phyloP scores from a whole-genome alignment of 495 filamentous ascomycete species.

The Letharia lupina region DNA sequence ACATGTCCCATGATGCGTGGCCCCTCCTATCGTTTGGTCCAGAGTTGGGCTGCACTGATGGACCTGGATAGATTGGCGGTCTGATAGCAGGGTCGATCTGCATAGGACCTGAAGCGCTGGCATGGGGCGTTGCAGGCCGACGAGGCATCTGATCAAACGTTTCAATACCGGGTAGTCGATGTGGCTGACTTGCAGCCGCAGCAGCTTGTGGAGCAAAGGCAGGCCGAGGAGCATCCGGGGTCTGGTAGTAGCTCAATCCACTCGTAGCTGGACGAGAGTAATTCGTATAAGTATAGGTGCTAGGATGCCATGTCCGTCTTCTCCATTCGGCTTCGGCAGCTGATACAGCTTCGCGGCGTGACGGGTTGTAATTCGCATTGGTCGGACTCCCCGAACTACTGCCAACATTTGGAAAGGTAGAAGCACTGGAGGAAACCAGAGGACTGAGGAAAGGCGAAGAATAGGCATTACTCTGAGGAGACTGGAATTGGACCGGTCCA shows the following conservation, averaged over 20 bases:
- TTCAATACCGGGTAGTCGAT: slow-evolving; percentile 79
- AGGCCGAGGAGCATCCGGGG: slow-evolving; percentile 48
- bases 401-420: slow-evolving; percentile 46
- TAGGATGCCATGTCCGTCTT: slow-evolving; percentile 83
- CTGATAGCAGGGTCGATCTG: slow-evolving; percentile 49
- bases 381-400: slow-evolving; percentile 66
- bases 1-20: slow-evolving; percentile 65
- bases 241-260: slow-evolving; percentile 51
- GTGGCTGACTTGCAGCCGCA: slow-evolving; percentile 39
- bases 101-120: slow-evolving; percentile 60
- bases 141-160: slow-evolving; percentile 70
- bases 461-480: slow-evolving; percentile 47
- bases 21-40: slow-evolving; percentile 52
- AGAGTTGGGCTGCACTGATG: slow-evolving; percentile 41
- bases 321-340: slow-evolving; percentile 68
- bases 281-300: slow-evolving; percentile 53
- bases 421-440: slow-evolving; percentile 44
- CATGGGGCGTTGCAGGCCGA: slow-evolving; percentile 53
- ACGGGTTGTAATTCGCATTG: slow-evolving; percentile 52
- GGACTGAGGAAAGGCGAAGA: slow-evolving; percentile 53
- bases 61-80: slow-evolving; percentile 33
- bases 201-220: slow-evolving; percentile 41
- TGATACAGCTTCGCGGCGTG: slow-evolving; percentile 52
- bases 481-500: slow-evolving; percentile 63
- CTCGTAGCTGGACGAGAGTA: slow-evolving; percentile 55